These are phyloP conservation scores for Phaeosphaeria sp. DNA, from an alignment of 2,329 filamentous ascomycete genomes.

Conservation along the genomic window DNA sequence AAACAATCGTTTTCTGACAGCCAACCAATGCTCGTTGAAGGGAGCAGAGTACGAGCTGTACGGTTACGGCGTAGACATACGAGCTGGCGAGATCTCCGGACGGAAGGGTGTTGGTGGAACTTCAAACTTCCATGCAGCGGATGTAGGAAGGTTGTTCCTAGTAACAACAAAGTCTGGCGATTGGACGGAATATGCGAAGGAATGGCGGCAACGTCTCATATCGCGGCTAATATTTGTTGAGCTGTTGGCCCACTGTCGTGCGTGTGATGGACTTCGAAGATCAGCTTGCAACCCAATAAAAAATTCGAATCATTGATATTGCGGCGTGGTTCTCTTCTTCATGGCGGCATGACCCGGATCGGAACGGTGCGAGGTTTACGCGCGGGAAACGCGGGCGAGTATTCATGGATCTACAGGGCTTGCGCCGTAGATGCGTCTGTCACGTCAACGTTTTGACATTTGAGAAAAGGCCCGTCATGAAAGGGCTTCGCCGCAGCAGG, in stretches of 20 bases:
- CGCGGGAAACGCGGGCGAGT: neutral
- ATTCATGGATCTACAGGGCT: neutral
- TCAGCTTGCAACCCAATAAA: neutral
- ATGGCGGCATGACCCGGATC: neutral
- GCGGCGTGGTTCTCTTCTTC: neutral
- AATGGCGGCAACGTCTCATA: neutral
- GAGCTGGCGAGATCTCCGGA: neutral
- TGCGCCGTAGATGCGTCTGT: neutral
- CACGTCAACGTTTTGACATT: neutral
- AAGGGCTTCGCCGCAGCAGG: neutral
- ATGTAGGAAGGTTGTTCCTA: slow-evolving; percentile 3
- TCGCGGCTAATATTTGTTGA: slow-evolving; percentile 4
- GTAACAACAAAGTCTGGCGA: neutral
- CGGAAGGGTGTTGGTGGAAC: slow-evolving; percentile 5
- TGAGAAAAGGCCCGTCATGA: neutral
- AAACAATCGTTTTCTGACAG: neutral
- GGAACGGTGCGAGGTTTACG: slow-evolving; percentile 2
- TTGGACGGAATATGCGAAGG: slow-evolving; percentile 4
- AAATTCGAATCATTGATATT: neutral
- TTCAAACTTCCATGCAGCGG: slow-evolving; percentile 1
- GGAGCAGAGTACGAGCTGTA: neutral
- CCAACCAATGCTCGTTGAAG: neutral
- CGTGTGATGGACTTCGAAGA: neutral
- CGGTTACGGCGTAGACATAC: slow-evolving; percentile 2
- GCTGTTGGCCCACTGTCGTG: neutral